These are phyloP conservation scores for Kalaharituber pfeilii DNA, from an alignment of 2,329 filamentous ascomycete species.

Conservation along the genomic window DNA sequence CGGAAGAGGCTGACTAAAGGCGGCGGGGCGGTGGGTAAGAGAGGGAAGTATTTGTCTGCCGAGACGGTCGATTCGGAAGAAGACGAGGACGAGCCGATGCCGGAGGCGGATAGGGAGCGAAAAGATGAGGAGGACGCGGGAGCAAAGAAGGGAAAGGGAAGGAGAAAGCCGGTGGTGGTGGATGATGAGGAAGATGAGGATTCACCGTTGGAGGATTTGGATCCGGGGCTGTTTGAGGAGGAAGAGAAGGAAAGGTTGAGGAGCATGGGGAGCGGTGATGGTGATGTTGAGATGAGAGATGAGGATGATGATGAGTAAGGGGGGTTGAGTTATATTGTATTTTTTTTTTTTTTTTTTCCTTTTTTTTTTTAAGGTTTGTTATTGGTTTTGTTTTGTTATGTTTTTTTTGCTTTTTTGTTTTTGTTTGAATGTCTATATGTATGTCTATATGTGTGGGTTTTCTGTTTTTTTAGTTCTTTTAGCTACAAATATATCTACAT, in stretches of 20 bases:
- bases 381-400: too few relatives aligned
- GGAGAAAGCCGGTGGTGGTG: background rate
- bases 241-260: constrained; percentile 18
- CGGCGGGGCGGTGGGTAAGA: constrained; percentile 18
- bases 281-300: too few relatives aligned
- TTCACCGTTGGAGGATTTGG: constrained; percentile 18
- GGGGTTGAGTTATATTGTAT: too few relatives aligned
- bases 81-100: constrained; percentile 19
- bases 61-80: constrained; percentile 55
- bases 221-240: constrained; percentile 24
- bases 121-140: constrained; percentile 25
- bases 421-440: too few relatives aligned
- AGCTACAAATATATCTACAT: too few relatives aligned
- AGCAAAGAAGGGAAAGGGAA: background rate
- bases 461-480: too few relatives aligned
- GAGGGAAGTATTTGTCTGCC: constrained; percentile 63
- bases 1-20: constrained; percentile 32
- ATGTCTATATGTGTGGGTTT: too few relatives aligned
- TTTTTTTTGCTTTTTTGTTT: too few relatives aligned
- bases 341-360: too few relatives aligned
- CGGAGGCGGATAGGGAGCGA: constrained; percentile 9
- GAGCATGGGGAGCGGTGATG: too few relatives aligned
- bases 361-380: too few relatives aligned
- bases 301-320: too few relatives aligned
- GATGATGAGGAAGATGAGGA: background rate